These are phyloP conservation scores for Scleromitrula shiraiana DNA, from an alignment of 2,329 filamentous ascomycete genomes.

Conservation along the genomic window DNA sequence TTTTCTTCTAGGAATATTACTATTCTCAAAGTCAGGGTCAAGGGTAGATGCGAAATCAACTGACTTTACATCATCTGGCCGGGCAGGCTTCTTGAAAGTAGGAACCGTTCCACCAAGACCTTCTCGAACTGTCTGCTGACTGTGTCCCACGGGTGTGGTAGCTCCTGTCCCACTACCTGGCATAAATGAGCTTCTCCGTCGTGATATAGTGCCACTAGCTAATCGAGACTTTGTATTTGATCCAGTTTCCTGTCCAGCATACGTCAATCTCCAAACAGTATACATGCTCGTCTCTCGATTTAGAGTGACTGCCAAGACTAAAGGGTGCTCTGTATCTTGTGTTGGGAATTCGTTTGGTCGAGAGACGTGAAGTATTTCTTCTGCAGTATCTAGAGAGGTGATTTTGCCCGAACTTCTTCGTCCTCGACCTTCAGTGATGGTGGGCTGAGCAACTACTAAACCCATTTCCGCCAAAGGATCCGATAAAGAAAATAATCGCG, in stretches of 20 bases:
- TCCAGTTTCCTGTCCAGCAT: conserved; percentile 58
- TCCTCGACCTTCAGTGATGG: conserved; percentile 31
- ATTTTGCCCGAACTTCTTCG: conserved; percentile 36
- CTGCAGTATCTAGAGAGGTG: conserved; percentile 60
- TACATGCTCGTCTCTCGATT: conserved; percentile 71
- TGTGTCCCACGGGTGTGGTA: conserved; percentile 58
- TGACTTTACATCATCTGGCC: conserved; percentile 25
- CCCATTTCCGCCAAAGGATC: conserved; percentile 83
- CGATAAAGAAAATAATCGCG: conserved; percentile 72
- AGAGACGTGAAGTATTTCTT: conserved; percentile 81
- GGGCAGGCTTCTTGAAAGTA: conserved; percentile 16
- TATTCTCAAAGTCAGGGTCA: conserved; percentile 56
- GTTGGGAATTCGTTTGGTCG: conserved; percentile 46
- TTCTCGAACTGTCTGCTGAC: conserved; percentile 61
- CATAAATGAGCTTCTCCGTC: conserved; percentile 55
- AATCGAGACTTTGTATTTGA: conserved; percentile 30
- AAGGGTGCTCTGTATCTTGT: conserved; percentile 35
- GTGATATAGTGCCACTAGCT: conserved; percentile 33
- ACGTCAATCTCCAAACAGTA: conserved; percentile 77
- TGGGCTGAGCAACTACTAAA: conserved; percentile 59
- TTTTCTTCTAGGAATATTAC: conserved; percentile 47
- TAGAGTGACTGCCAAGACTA: conserved; percentile 72
- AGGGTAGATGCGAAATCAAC: conserved; percentile 61
- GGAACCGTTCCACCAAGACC: conserved; percentile 51
- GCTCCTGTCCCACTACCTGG: conserved; percentile 63